Evolutionary conservation across 768 basidiomycete species (phyloP), one percentile per base, ranked within the genome.

Genomic region (Exsudoporus frostii): DNA sequence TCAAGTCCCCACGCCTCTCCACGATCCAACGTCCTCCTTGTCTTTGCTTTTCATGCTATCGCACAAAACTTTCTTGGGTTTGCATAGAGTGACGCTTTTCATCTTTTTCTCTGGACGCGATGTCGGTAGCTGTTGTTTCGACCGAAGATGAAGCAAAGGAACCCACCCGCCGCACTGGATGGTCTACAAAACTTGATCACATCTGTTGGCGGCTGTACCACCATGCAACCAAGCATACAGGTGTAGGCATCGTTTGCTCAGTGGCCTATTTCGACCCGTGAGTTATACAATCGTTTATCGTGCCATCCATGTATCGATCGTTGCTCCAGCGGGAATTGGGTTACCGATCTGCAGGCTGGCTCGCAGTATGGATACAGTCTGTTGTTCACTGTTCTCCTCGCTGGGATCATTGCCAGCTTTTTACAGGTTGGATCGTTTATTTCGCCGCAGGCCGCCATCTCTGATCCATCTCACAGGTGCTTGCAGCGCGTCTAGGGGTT

Each of bases 261-360:
- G 90, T 94, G 9, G 92, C 92, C 1, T 95, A 94, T 69, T 90
- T 91, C 64, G 90, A 92, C 63, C 90, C 90, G 84, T 90, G 60
- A 65, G 86, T 76, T 17, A 8, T 51, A 13, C 15, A 24, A 15
- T 25, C 30, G n/a, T 32, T 48, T n/a, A 48, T 17, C 41, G 29
- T 42, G 5, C 19, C 34, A 49, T 33, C 41, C 19, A 15, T 46
- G 15, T 11, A 11, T 40, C 57, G 36, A 53, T 42, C 34, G 38
- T 39, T 25, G 42, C 30, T 33, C 15, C 49, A 87, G 86, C 19
- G 90, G 92, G 27, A 95, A 94, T 64, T 93, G 92, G 92, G 83
- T 87, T 17, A 92, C 93, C 15, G 92, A 94, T 72, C 74, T 95
- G 8, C 86, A 90, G 69, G 92, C 92, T 1, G 92, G 92, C 10